Base-by-base conservation (phyloP, 1,284 basidiomycete species). In the Rhodotorula sp. region DNA sequence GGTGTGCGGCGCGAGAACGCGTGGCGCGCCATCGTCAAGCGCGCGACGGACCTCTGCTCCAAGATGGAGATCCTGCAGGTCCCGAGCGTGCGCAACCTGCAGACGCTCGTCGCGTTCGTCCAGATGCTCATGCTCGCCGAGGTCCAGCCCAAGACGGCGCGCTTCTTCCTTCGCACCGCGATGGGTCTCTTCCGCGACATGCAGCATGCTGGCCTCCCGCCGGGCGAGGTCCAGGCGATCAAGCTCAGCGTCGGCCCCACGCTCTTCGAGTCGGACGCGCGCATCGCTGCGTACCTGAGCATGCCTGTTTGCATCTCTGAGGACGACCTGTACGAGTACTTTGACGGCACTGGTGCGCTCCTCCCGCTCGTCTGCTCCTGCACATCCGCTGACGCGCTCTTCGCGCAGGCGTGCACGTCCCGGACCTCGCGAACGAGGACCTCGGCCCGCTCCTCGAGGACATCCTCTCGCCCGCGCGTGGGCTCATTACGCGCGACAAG, bases 61-160 rank as follows among this genome's bases (percentile, higher is more conserved):
- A 71, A 64, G 34, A 56, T 66, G 56, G 68, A 74, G 37, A 64
- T 76, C 32, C n/a, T 76, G 12, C 68, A 75, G 57, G 59, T 62
- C 4, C 68, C 75, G 36, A 64, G 69, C 41, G 58, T 46, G 36
- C 55, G 63, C n/a, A 75, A 76, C 46, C 55, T 67, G 19, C 70
- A 76, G 57, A 71, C 71, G 8, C 56, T 76, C 12, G 51, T 70
- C 19, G 75, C 75, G 8, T 64, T 74, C 37, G 69, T 67, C 25
- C 68, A 75, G 59, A 71, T 71, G 71, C 67, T 76, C 37, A 72
- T 73, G 64, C 66, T 76, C n/a, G 60, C 69, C 29, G 71, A 76
- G 44, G 71, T 69, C 22, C 63, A 66, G 37, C 75, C 75, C 8
- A 63, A 48, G 39, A 66, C 64, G 41, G 66, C 75, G 5, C 63